Evolutionary conservation across 148 eudicot species (phyloP).

Genomic region (Cornus kousa): DNA sequence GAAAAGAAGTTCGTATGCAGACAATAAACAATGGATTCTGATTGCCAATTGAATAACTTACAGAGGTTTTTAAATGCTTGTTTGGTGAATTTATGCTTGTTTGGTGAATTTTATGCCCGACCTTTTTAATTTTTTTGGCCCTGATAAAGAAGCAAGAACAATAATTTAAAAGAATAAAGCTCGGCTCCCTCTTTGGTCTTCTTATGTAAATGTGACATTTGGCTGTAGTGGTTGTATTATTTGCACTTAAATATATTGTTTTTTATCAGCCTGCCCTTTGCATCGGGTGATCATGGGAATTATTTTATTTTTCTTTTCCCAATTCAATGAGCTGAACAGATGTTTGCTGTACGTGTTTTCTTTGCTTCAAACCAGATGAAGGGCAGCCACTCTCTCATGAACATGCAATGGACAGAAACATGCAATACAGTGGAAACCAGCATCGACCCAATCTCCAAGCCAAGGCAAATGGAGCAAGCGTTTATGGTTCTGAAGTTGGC

Average conservation of each 20-base stretch:
- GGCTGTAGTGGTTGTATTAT: not conserved
- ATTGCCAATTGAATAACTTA: too few species aligned
- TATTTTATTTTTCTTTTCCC: not conserved
- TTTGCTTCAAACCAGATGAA: constrained; percentile 21
- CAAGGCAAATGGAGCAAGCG: constrained; percentile 1
- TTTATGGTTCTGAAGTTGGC: not conserved
- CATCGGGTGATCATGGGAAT: not conserved
- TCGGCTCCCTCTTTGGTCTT: too few species aligned
- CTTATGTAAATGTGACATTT: not conserved
- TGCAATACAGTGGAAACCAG: not conserved
- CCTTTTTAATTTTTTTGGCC: too few species aligned
- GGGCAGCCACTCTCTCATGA: constrained; percentile 24
- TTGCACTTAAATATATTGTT: not conserved
- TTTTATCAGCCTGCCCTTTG: not conserved
- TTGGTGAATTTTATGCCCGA: too few species aligned
- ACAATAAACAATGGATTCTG: too few species aligned
- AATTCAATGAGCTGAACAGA: too few species aligned
- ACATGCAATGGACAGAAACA: constrained; percentile 9
- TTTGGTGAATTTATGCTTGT: too few species aligned
- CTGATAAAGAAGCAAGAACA: too few species aligned
- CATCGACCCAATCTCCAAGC: constrained; percentile 9
- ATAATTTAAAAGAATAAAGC: too few species aligned
- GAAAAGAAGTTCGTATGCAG: too few species aligned
- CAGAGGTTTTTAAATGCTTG: too few species aligned
- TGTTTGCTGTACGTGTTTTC: not conserved